These are phyloP conservation scores for Suillus americanus DNA, from an alignment of 768 basidiomycete species.

Conservation along the genomic window DNA sequence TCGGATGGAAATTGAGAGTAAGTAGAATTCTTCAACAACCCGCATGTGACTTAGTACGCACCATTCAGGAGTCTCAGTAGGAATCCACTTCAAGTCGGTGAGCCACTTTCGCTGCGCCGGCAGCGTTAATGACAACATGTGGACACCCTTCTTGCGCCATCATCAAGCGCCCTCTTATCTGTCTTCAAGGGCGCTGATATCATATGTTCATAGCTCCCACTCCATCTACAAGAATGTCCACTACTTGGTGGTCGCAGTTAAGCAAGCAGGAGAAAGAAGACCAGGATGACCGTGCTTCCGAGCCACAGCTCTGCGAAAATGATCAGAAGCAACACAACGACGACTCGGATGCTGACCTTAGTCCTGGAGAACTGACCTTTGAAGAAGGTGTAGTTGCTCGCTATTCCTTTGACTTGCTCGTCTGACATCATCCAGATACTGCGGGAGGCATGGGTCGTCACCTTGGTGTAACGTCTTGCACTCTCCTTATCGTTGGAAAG, in stretches of 20 bases:
- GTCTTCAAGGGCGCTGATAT: background rate
- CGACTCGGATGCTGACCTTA: constrained; percentile 25
- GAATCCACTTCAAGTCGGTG: too few species aligned
- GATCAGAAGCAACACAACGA: constrained; percentile 6
- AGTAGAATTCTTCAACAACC: too few species aligned
- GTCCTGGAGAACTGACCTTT: constrained; percentile 45
- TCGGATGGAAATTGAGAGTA: too few species aligned
- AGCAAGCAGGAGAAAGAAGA: background rate
- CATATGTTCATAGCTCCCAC: background rate
- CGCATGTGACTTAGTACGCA: too few species aligned
- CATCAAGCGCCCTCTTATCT: background rate
- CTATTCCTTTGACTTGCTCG: background rate
- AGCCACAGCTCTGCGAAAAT: background rate
- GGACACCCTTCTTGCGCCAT: background rate
- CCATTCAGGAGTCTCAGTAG: too few species aligned
- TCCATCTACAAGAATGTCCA: constrained; percentile 11
- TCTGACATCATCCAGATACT: constrained; percentile 31
- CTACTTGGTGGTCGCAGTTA: constrained; percentile 5
- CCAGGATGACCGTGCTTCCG: background rate
- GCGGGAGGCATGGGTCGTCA: constrained; percentile 61
- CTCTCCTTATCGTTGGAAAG: constrained; percentile 54
- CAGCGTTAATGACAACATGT: background rate
- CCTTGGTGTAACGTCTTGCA: constrained; percentile 55
- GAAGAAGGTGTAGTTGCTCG: constrained; percentile 42
- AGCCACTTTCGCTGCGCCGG: background rate